Conservation (phyloP, 345 rosid species). For the Pistacia integerrima region DNA sequence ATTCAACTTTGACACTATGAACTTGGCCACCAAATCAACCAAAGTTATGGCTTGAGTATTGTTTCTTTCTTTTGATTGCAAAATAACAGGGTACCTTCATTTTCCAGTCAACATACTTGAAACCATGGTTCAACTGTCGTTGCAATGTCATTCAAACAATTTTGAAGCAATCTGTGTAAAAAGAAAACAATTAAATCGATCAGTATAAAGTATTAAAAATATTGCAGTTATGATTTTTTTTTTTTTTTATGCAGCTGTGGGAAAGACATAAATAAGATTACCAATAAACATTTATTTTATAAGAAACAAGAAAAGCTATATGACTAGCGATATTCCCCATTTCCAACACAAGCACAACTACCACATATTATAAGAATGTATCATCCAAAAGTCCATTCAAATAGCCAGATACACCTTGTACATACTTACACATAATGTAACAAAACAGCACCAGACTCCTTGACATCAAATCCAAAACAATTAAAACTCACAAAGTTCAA, state of each 20-base stretch:
- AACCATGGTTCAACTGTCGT: conserved; percentile 40
- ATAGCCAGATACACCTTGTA: background rate
- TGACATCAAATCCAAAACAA: background rate
- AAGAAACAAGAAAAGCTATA: background rate
- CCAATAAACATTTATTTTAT: background rate
- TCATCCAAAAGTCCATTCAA: background rate
- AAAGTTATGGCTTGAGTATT: background rate
- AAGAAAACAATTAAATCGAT: conserved; percentile 1
- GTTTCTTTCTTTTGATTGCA: background rate
- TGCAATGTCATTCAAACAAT: conserved; percentile 52
- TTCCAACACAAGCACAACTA: background rate
- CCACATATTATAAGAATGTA: background rate
- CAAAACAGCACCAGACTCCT: background rate
- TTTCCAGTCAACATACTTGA: conserved; percentile 57
- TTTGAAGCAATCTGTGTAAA: conserved; percentile 31
- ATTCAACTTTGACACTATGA: background rate
- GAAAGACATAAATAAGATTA: background rate
- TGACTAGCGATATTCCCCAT: background rate
- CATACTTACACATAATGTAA: background rate
- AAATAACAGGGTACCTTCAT: conserved; percentile 43
- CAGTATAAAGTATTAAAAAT: background rate
- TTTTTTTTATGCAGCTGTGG: no score
- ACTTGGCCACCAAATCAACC: background rate
- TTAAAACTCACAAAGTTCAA: background rate
- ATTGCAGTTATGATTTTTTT: no score